Evolutionary conservation across 768 basidiomycete genomes (phyloP).

Genomic region (Lactarius sanguifluus): DNA sequence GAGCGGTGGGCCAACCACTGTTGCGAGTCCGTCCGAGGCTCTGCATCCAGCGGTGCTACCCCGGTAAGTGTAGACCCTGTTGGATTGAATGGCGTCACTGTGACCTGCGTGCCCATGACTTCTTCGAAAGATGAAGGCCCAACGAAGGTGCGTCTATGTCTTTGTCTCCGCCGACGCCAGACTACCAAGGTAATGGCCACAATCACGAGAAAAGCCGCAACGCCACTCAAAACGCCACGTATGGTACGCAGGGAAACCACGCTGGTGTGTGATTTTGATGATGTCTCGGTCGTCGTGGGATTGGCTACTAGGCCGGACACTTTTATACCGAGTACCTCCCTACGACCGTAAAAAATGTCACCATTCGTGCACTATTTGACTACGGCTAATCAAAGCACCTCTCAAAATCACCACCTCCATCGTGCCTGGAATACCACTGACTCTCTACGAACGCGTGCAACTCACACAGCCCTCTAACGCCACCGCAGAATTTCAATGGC

Average conservation of each 20-base stretch:
- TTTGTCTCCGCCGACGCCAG: neutral
- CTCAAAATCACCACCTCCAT: slow-evolving; percentile 73
- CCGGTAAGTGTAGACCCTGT: neutral
- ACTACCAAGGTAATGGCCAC: neutral
- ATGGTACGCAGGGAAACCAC: too few relatives aligned
- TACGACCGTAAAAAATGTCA: neutral
- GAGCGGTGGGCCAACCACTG: neutral
- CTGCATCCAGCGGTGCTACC: neutral
- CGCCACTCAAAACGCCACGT: neutral
- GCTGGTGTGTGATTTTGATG: neutral
- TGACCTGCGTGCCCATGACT: neutral
- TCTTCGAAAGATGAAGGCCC: neutral
- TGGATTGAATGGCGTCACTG: neutral
- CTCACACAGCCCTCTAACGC: slow-evolving; percentile 58
- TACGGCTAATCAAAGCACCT: slow-evolving; percentile 41
- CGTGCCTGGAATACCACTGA: slow-evolving; percentile 63
- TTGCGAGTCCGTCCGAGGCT: neutral
- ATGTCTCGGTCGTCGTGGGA: neutral
- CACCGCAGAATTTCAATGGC: slow-evolving; percentile 60
- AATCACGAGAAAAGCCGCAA: neutral
- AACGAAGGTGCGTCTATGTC: neutral
- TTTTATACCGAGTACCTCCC: too few relatives aligned
- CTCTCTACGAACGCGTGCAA: slow-evolving; percentile 66
- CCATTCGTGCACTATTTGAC: neutral
- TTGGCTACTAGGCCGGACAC: too few relatives aligned